Base-by-base conservation (phyloP, 2,329 filamentous ascomycete genomes). In the Stagonosporopsis chrysanthemi region DNA sequence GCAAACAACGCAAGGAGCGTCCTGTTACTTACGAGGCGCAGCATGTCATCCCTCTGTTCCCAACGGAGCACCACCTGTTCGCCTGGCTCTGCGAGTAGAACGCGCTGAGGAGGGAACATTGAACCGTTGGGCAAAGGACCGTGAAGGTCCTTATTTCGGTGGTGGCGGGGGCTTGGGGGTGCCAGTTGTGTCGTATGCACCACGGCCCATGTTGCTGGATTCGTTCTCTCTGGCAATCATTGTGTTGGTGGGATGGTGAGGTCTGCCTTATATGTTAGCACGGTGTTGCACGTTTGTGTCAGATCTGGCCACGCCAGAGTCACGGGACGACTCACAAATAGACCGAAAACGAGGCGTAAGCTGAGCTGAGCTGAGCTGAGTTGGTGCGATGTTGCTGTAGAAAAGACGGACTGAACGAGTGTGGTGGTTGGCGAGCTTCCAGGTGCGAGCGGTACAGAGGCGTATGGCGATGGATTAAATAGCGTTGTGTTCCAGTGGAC, bases 101-200 rank as follows among this genome's bases (percentile, higher is more conserved):
- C 35, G 54, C 48, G 14, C 44, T 24, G 29, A 38, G 42, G 42
- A 40, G 12, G 26, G 42, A 52, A 48, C 43, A 44, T 48, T 36
- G 54, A 41, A 14, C 48, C 54, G 43, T 42, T 35, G 52, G 48
- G 42, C 14, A 33, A 29, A 28, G 43, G 42, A 45, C 31, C 42
- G 11, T 42, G 38, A 33, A 38, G 8, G 40, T 24, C 46, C 57
- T 69, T 75, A 77, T 74, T 78, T 77, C 48, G 75, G 77, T 39
- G 74, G 75, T 35, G 77, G 76, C 52, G 75, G 75, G 2, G 78
- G 79, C 70, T 80, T 80, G 47, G 78, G 75, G n/a, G 79, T 77
- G 60, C 79, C 79, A n/a, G 79, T 81, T 26, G 79, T 81, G 66
- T 81, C 79, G 70, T 81, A 81, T 59, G 78, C 78, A 59, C 79